Conservation (phyloP, 2,329 filamentous ascomycete genomes). For the Helotiales sp. region DNA sequence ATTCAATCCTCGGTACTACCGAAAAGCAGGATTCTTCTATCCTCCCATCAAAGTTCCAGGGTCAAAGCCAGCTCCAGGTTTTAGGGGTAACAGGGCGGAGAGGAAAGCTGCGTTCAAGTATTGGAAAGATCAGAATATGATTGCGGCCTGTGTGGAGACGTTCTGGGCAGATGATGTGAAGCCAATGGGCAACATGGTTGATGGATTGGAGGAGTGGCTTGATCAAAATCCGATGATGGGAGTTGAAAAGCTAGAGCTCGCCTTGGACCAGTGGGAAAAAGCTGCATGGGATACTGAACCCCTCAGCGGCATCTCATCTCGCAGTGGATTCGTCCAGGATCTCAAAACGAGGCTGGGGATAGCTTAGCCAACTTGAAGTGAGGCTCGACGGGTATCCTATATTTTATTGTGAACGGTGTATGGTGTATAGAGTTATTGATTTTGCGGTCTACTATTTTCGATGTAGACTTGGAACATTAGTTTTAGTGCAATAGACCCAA, state of each 20-base stretch:
- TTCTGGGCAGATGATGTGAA: not conserved
- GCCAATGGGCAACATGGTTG: not conserved
- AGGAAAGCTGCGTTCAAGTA: not conserved
- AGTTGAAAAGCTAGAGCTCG: not conserved
- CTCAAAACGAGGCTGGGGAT: not conserved
- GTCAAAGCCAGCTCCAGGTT: not conserved
- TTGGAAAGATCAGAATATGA: not conserved
- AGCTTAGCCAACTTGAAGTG: not conserved
- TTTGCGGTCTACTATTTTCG: too few species aligned
- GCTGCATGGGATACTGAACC: not conserved
- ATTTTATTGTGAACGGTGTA: too few species aligned
- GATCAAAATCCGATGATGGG: not conserved
- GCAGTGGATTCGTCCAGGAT: not conserved
- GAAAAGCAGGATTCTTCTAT: not conserved
- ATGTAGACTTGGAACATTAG: too few species aligned
- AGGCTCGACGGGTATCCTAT: too few species aligned
- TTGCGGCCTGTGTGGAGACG: not conserved
- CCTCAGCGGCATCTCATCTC: not conserved
- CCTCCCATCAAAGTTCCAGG: not conserved
- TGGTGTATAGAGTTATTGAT: too few species aligned
- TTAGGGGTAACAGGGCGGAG: not conserved
- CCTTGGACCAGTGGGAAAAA: not conserved
- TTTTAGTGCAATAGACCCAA: too few species aligned
- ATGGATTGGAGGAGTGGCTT: not conserved
- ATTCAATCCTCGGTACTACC: not conserved